phyloP scores from a whole-genome alignment of 192 early-diverging fungal genomes.

The Chytriomyces sp. region DNA sequence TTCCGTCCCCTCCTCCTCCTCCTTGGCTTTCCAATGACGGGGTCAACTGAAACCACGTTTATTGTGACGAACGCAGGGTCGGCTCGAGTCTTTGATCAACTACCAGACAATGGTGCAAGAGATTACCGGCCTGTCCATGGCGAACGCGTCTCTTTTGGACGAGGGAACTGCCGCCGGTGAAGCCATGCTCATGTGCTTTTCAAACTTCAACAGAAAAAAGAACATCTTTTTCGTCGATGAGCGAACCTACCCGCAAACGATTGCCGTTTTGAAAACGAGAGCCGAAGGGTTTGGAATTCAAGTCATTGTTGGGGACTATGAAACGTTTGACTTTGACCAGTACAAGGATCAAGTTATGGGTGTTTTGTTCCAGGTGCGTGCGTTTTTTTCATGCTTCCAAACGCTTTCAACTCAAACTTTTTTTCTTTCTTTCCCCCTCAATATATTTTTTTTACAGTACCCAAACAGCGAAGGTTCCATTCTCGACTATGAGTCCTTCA shows the following conservation, averaged over 20 bases:
- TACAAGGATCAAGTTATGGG: slow-evolving; percentile 84
- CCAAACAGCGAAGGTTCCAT: slow-evolving; percentile 89
- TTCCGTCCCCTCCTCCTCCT: no score
- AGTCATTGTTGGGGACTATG: slow-evolving; percentile 83
- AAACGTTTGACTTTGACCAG: slow-evolving; percentile 75
- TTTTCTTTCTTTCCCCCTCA: slow-evolving; percentile 2
- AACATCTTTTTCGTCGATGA: slow-evolving; percentile 92
- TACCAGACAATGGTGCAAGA: slow-evolving; percentile 97
- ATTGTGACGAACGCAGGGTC: slow-evolving; percentile 55
- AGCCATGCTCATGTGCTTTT: slow-evolving; percentile 90
- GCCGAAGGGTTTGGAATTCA: slow-evolving; percentile 96
- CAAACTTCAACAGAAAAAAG: slow-evolving; percentile 75
- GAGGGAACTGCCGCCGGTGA: slow-evolving; percentile 99
- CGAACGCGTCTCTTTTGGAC: slow-evolving; percentile 97
- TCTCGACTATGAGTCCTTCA: slow-evolving; percentile 79
- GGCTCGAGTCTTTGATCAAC: slow-evolving; percentile 95
- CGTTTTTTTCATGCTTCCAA: slow-evolving; percentile 10
- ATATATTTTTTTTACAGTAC: slow-evolving; percentile 68
- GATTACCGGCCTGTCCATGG: slow-evolving; percentile 92
- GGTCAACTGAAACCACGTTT: not conserved
- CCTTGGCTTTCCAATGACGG: no score
- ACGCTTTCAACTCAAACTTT: slow-evolving; percentile 11
- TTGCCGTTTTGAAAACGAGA: slow-evolving; percentile 87
- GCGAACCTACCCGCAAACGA: slow-evolving; percentile 94
- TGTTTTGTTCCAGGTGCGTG: slow-evolving; percentile 82